A percentile compares a stretch with the other conserved stretches of the same genome.
Conservation (phyloP, 805 yeast species). For the Kodamaea neixiangensis region DNA sequence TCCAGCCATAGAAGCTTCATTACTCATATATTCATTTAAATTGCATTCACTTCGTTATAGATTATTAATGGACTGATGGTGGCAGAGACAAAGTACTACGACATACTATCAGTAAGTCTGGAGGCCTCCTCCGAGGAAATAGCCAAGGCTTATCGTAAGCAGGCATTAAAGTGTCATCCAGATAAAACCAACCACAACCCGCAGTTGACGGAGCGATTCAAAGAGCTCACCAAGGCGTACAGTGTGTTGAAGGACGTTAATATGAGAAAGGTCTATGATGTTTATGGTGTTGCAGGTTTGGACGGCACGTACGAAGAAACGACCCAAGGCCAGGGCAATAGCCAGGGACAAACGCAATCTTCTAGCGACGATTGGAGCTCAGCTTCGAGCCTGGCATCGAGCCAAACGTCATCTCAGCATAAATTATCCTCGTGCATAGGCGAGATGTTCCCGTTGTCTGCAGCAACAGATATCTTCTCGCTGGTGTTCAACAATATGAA, state of each 20-base stretch:
- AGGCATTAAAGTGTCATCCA: conserved; percentile 60
- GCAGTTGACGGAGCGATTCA: conserved; percentile 54
- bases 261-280: conserved; percentile 52
- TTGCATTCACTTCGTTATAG: neutral
- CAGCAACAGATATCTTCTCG: conserved; percentile 33
- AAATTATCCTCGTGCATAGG: neutral
- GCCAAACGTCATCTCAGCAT: conserved; percentile 5
- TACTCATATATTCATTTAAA: neutral
- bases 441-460: conserved; percentile 4
- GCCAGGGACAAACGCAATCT: no score
- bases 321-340: no score
- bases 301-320: conserved; percentile 25
- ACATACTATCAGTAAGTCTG: conserved; percentile 33
- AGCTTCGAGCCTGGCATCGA: conserved; percentile 6
- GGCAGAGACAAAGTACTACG: conserved; percentile 35
- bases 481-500: conserved; percentile 39
- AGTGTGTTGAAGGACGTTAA: conserved; percentile 54
- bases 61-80: conserved; percentile 6
- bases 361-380: neutral
- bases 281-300: conserved; percentile 49
- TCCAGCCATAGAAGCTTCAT: neutral
- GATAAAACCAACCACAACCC: conserved; percentile 58
- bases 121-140: conserved; percentile 40
- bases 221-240: conserved; percentile 66
- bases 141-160: conserved; percentile 34